Percentiles rank a stretch among this genome's conserved stretches.
Conservation (phyloP, 2,329 filamentous ascomycete genomes). For the Hypocreales sp. region DNA sequence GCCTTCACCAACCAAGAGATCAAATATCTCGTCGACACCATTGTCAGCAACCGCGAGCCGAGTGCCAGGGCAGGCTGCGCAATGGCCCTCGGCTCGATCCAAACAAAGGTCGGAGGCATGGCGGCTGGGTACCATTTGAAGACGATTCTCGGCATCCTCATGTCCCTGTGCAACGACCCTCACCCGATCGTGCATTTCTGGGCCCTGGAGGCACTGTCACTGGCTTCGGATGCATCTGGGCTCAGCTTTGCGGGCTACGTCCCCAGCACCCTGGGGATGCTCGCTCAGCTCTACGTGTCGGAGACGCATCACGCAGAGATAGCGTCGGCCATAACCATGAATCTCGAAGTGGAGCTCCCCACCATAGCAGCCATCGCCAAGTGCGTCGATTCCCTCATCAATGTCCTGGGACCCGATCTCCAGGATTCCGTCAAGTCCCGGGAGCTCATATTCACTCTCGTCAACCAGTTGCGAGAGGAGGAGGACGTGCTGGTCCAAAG, state of each 20-base stretch:
- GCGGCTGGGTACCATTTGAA: slow-evolving; percentile 92
- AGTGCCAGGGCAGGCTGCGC: slow-evolving; percentile 89
- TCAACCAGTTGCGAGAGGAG: slow-evolving; percentile 69
- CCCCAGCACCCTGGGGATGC: slow-evolving; percentile 79
- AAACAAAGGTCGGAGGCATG: slow-evolving; percentile 94
- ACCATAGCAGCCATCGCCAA: slow-evolving; percentile 72
- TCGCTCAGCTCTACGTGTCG: slow-evolving; percentile 81
- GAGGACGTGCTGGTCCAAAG: slow-evolving; percentile 54
- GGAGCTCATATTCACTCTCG: slow-evolving; percentile 77
- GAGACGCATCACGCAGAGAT: slow-evolving; percentile 86
- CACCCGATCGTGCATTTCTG: slow-evolving; percentile 94
- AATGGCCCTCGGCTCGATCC: slow-evolving; percentile 82
- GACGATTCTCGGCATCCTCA: slow-evolving; percentile 93
- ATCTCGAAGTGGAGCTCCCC: slow-evolving; percentile 72
- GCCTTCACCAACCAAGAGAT: slow-evolving; percentile 80
- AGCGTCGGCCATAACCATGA: slow-evolving; percentile 66
- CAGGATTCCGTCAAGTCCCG: slow-evolving; percentile 87
- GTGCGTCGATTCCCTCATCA: slow-evolving; percentile 89
- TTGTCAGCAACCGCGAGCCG: slow-evolving; percentile 85
- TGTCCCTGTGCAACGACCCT: slow-evolving; percentile 91
- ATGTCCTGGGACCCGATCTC: slow-evolving; percentile 86
- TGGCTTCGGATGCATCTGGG: slow-evolving; percentile 82
- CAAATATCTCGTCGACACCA: slow-evolving; percentile 83
- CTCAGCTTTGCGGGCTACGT: slow-evolving; percentile 86
- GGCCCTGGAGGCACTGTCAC: slow-evolving; percentile 77